Percentiles rank a stretch among this genome's conserved stretches.
These are phyloP conservation scores for Plasmodium gallinaceum DNA, from an alignment of 169 alveolate species.

Conservation along the genomic window DNA sequence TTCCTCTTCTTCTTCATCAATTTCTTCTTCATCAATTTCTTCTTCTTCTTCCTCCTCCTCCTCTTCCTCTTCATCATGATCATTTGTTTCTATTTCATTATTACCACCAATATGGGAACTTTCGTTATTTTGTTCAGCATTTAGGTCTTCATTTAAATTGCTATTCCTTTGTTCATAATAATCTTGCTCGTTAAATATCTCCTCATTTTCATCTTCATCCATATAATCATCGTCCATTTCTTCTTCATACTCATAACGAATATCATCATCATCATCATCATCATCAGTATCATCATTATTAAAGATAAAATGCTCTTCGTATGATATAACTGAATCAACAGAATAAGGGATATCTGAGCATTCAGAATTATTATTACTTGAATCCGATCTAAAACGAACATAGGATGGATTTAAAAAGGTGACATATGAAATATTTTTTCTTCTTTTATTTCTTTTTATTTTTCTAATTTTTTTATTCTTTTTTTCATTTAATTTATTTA, in stretches of 20 bases:
- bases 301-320: conserved; percentile 59
- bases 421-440: conserved; percentile 38
- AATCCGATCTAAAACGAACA: conserved; percentile 75
- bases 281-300: conserved; percentile 40
- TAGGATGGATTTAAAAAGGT: conserved; percentile 75
- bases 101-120: neutral
- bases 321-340: conserved; percentile 45
- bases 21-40: conserved; percentile 5
- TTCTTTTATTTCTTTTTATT: conserved; percentile 67
- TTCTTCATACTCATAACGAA: conserved; percentile 67
- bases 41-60: conserved; percentile 10
- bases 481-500: conserved; percentile 57
- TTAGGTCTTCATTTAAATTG: neutral
- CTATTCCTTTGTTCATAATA: neutral
- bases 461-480: conserved; percentile 52
- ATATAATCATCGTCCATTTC: conserved; percentile 75
- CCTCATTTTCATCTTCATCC: conserved; percentile 30
- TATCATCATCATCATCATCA: conserved; percentile 43
- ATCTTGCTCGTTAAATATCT: conserved; percentile 13
- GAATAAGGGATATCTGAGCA: conserved; percentile 58
- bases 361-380: conserved; percentile 52
- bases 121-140: conserved; percentile 19
- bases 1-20: conserved; percentile 10
- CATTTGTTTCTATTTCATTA: conserved; percentile 4
- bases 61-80: conserved; percentile 13